Base-by-base conservation (phyloP, 371 early-diverging fungal genomes). In the Circinella minor region DNA sequence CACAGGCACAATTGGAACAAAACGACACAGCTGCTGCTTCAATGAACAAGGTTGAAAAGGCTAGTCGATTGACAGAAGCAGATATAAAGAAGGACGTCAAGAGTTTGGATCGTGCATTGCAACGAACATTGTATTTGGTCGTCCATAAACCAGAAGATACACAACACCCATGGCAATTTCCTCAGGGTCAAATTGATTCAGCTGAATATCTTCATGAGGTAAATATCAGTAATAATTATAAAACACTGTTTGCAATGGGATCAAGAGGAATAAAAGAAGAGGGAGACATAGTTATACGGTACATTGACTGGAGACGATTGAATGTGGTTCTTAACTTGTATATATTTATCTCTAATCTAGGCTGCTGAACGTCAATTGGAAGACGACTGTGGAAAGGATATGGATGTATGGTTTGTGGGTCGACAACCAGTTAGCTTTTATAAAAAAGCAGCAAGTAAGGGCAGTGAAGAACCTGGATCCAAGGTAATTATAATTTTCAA, bases 371-470 rank as follows among this genome's bases (percentile, higher is more conserved):
- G 94, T 74, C 86, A 88, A 61, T 76, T 94, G 66, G 77, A 77
- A 59, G 91, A 92, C 38, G 81, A 84, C 55, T 93, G 93, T 76
- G 97, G 97, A 64, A 72, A 69, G 36, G 83, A 86, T 69, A 89
- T 95, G 90, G 94, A 94, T 75, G 86, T 91, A 20, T 95, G 95
- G 95, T 84, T 92, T 65, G 95, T 95, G 15, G 96, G 96, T 36
- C 79, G 84, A 69, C 88, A 88, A 63, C 97, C 97, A 1, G 85
- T 95, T 59, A 94, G 93, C 11, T 87, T 91, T 75, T 84, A 87
- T 72, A 82, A 83, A 63, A 76, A 89, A 68, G 66, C 77, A 20
- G 80, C 81, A 60, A 73, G 84, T 27, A 80, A 78, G 63, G 75
- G 65, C 43, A 59, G 72, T 61, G 74, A 78, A 66, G 65, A 46